phyloP scores from a whole-genome alignment of 805 yeast genomes.

The Limtongozyma cylindracea region DNA sequence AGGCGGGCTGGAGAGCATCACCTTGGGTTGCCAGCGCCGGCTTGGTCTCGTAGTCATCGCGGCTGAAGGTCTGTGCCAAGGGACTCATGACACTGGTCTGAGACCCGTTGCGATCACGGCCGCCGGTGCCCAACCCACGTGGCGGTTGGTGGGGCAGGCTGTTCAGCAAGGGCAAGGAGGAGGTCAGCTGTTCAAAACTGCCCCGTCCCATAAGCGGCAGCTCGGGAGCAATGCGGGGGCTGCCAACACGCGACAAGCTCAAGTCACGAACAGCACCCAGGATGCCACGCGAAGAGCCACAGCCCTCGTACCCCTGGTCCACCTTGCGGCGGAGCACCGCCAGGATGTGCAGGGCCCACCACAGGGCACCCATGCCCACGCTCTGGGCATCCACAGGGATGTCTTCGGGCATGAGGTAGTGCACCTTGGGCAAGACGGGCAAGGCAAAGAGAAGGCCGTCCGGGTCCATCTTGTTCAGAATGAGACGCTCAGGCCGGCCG shows the following conservation, averaged over 20 bases:
- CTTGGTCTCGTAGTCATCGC: no score
- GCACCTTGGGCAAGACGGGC: slow-evolving; percentile 18
- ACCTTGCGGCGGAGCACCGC: slow-evolving; percentile 9
- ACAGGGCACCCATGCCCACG: slow-evolving; percentile 7
- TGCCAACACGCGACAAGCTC: no score
- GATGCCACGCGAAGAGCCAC: slow-evolving; percentile 15
- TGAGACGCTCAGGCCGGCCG: slow-evolving; percentile 17
- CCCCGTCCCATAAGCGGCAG: no score
- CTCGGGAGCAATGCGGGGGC: no score
- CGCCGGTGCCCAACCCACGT: no score
- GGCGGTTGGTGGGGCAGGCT: no score
- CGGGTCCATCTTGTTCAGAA: slow-evolving; percentile 14
- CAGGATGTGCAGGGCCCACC: slow-evolving; percentile 10
- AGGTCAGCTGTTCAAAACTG: no score
- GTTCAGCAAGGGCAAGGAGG: no score
- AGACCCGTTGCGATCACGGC: no score
- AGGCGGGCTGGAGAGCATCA: not conserved
- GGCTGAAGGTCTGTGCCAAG: no score
- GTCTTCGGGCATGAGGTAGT: slow-evolving; percentile 13
- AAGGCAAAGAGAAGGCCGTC: slow-evolving; percentile 16
- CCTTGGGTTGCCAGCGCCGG: not conserved
- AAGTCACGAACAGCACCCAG: no score
- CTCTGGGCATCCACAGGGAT: no score
- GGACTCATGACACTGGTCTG: slow-evolving; percentile 1
- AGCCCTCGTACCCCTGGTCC: slow-evolving; percentile 37